These are phyloP conservation scores for Sphaerobolus stellatus DNA, from an alignment of 1,284 basidiomycete genomes.

Conservation along the genomic window DNA sequence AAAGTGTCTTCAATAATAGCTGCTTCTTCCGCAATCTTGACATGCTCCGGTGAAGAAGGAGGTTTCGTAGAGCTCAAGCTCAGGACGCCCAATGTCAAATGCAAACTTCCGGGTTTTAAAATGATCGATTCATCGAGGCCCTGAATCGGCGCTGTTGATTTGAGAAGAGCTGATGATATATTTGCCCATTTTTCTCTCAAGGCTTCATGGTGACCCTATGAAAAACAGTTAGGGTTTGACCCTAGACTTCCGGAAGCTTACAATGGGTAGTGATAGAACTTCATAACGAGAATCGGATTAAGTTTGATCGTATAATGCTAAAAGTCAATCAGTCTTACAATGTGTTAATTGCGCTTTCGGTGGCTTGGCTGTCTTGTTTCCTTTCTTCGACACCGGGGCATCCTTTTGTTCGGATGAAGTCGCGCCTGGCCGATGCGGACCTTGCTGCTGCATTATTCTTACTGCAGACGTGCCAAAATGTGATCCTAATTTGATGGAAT, in stretches of 20 bases:
- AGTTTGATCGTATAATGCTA: neutral
- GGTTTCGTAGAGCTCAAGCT: slow-evolving; percentile 35
- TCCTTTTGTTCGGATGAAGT: no score
- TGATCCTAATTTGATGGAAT: no score
- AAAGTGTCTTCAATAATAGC: neutral
- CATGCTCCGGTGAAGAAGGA: neutral
- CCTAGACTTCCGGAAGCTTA: slow-evolving; percentile 17
- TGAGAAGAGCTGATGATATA: slow-evolving; percentile 48
- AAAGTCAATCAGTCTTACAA: slow-evolving; percentile 24
- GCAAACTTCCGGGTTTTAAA: slow-evolving; percentile 59
- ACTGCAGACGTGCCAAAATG: no score
- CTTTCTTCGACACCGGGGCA: no score
- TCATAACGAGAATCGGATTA: slow-evolving; percentile 3
- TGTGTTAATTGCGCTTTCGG: slow-evolving; percentile 22
- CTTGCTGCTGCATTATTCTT: no score
- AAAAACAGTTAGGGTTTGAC: neutral
- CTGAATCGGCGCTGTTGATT: slow-evolving; percentile 36
- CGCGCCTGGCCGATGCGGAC: no score
- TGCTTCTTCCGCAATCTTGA: neutral
- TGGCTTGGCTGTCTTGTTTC: no score
- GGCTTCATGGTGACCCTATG: slow-evolving; percentile 50
- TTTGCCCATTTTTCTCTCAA: slow-evolving; percentile 41
- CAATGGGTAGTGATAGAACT: slow-evolving; percentile 49
- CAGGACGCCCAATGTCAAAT: slow-evolving; percentile 73
- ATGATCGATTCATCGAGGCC: slow-evolving; percentile 61